Evolutionary conservation across 2,329 filamentous ascomycete species (phyloP).

Genomic region (Aspergillaceae sp.): DNA sequence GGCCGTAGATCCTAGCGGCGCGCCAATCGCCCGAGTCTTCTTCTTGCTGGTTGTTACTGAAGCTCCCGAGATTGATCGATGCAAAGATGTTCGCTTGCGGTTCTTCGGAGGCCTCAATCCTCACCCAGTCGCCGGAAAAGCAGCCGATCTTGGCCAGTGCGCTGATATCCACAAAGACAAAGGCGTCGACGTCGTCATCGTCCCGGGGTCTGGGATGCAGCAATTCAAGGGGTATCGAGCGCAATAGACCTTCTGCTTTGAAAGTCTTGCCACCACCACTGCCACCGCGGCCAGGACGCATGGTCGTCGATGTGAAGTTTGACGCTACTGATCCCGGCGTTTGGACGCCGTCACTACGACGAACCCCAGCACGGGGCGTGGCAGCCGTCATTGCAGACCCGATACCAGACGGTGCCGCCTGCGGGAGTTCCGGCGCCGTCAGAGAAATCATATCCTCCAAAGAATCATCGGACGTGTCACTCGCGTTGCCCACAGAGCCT

Average conservation of each 20-base stretch:
- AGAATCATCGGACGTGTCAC: conserved; percentile 84
- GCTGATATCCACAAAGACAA: conserved; percentile 82
- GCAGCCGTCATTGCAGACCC: conserved; percentile 72
- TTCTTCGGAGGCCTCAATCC: conserved; percentile 67
- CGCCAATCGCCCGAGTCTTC: conserved; percentile 66
- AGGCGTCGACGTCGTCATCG: conserved; percentile 78
- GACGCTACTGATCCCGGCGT: conserved; percentile 88
- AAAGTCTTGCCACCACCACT: conserved; percentile 73
- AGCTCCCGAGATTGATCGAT: conserved; percentile 53
- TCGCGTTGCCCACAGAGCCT: conserved; percentile 43
- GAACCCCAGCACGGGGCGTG: conserved; percentile 66
- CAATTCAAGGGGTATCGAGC: conserved; percentile 63
- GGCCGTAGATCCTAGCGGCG: conserved; percentile 76
- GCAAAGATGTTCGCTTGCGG: conserved; percentile 50
- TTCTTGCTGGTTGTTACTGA: conserved; percentile 31
- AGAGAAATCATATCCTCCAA: conserved; percentile 91
- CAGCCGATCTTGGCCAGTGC: conserved; percentile 84
- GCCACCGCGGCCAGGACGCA: conserved; percentile 60
- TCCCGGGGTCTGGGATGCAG: conserved; percentile 74
- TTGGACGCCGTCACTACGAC: conserved; percentile 62
- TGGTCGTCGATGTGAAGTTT: conserved; percentile 74
- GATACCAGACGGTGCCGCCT: conserved; percentile 63
- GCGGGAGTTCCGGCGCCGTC: conserved; percentile 65
- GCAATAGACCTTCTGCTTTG: conserved; percentile 69
- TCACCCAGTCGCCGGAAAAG: conserved; percentile 96